Conservation (phyloP, 176 grass and related monocot genomes). For the Cocos nucifera region DNA sequence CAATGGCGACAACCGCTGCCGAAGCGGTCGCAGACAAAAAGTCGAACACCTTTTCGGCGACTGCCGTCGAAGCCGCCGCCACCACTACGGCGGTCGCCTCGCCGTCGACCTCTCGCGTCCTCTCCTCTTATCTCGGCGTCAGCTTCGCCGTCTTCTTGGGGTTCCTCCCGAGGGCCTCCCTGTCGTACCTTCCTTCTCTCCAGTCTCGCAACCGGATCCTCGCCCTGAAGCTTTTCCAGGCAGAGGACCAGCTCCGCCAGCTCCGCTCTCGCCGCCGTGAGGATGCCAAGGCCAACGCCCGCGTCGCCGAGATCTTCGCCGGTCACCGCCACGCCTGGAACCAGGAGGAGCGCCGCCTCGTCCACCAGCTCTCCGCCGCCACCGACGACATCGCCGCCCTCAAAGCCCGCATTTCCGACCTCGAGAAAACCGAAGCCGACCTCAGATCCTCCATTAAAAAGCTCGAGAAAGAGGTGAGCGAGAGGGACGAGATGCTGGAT, state of each 20-base stretch:
- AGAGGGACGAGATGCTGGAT: conserved; percentile 44
- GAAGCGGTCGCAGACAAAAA: conserved; percentile 6
- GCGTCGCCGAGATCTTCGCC: conserved; percentile 81
- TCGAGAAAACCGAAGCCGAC: conserved; percentile 27
- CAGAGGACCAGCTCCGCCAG: conserved; percentile 78
- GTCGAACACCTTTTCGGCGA: background rate
- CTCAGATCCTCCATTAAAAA: conserved; percentile 29
- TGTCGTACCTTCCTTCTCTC: conserved; percentile 25
- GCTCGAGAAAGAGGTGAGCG: conserved; percentile 62
- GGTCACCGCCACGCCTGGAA: conserved; percentile 61
- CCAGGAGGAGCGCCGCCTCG: conserved; percentile 52
- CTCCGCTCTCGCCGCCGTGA: conserved; percentile 53
- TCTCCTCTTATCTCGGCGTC: conserved; percentile 44
- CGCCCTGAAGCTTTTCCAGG: conserved; percentile 52
- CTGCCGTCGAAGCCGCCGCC: background rate
- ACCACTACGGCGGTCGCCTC: background rate
- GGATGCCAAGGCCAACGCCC: conserved; percentile 75
- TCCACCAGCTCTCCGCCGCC: conserved; percentile 24
- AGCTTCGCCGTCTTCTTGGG: too few species aligned
- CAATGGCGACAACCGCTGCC: conserved; percentile 18
- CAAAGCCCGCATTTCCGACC: conserved; percentile 38
- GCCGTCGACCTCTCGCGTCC: background rate
- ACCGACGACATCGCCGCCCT: conserved; percentile 32
- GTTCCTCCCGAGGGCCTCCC: background rate
- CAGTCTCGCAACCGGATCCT: conserved; percentile 40